These are phyloP conservation scores for Penicillium goetzii DNA, from an alignment of 495 filamentous ascomycete genomes.

Conservation along the genomic window DNA sequence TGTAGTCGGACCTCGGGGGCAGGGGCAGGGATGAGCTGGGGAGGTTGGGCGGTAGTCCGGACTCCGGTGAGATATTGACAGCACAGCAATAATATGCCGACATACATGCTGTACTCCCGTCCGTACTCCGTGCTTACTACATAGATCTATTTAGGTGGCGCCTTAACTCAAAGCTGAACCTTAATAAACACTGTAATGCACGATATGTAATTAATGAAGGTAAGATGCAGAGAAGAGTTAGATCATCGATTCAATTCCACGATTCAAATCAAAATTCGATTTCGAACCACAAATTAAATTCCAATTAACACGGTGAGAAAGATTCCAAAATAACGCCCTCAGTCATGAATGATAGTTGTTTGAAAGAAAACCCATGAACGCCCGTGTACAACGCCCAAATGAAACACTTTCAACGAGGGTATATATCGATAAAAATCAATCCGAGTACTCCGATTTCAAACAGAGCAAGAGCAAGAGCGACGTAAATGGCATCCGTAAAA, in stretches of 20 bases:
- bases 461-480: neutral
- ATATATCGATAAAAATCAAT: constrained; percentile 18
- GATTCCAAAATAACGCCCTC: neutral
- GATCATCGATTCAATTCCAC: too few relatives aligned
- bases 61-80: neutral
- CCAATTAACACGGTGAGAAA: neutral
- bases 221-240: too few relatives aligned
- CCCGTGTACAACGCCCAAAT: constrained; percentile 16
- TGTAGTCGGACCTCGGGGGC: neutral
- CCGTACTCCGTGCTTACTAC: neutral
- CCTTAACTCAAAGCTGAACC: neutral
- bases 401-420: constrained; percentile 24
- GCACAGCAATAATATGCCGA: neutral
- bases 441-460: constrained; percentile 8
- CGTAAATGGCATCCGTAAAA: neutral
- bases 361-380: neutral
- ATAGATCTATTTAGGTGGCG: too few relatives aligned
- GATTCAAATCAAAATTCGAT: constrained; percentile 1
- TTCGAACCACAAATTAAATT: neutral
- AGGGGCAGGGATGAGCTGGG: neutral
- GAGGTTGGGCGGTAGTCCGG: constrained; percentile 3
- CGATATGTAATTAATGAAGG: constrained; percentile 4
- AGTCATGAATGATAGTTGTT: neutral
- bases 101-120: neutral
- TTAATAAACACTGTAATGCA: neutral